phyloP scores from a whole-genome alignment of 1,284 basidiomycete species.

The Leccinum pallidistipes region DNA sequence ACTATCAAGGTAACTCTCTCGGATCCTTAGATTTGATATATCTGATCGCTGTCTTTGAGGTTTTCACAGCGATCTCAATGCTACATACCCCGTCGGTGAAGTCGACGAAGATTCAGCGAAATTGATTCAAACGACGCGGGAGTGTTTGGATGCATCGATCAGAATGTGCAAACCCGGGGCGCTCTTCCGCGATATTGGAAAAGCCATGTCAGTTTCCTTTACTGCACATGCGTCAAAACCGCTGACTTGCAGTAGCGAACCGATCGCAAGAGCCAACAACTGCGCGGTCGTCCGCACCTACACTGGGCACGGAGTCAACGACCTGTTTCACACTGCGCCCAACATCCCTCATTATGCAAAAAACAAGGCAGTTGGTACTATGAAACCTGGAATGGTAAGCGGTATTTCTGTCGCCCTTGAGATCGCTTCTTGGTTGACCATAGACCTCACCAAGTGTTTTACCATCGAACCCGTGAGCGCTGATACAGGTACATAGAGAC shows the following conservation, averaged over 20 bases:
- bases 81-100: conserved; percentile 85
- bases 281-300: conserved; percentile 88
- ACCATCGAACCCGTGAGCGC: conserved; percentile 76
- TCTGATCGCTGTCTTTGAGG: conserved; percentile 43
- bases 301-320: conserved; percentile 89
- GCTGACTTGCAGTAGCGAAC: conserved; percentile 56
- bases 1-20: conserved; percentile 57
- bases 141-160: conserved; percentile 85
- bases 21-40: not conserved
- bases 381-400: conserved; percentile 82
- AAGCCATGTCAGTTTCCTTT: conserved; percentile 62
- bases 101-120: conserved; percentile 81
- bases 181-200: conserved; percentile 82
- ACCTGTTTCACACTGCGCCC: conserved; percentile 76
- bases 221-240: conserved; percentile 1
- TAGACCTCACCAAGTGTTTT: conserved; percentile 46
- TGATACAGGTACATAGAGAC: not conserved
- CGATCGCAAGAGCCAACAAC: conserved; percentile 74
- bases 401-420: not conserved
- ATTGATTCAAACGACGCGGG: conserved; percentile 79
- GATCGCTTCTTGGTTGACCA: conserved; percentile 7
- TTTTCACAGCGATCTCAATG: conserved; percentile 91
- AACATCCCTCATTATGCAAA: conserved; percentile 87
- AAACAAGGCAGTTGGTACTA: conserved; percentile 79
- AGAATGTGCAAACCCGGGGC: conserved; percentile 89